These are phyloP conservation scores for Venturia nashicola DNA, from an alignment of 2,329 filamentous ascomycete genomes.

Conservation along the genomic window DNA sequence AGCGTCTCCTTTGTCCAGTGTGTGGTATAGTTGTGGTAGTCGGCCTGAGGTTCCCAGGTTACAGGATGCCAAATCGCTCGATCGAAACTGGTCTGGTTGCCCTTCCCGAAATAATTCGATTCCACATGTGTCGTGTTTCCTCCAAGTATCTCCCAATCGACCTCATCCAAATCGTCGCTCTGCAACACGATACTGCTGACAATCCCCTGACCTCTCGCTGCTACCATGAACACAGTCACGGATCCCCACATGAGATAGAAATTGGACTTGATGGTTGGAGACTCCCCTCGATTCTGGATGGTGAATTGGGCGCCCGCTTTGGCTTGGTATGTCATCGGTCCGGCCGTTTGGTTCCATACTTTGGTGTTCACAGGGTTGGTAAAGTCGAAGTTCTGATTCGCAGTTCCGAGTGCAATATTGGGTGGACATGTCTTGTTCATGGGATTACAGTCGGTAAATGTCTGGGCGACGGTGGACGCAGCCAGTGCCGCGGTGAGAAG, in stretches of 20 bases:
- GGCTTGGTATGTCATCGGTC: slow-evolving; percentile 47
- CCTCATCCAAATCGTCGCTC: slow-evolving; percentile 73
- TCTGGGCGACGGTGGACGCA: slow-evolving; percentile 38
- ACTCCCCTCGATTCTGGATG: slow-evolving; percentile 54
- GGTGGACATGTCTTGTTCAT: slow-evolving; percentile 52
- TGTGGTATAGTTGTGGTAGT: slow-evolving; percentile 59
- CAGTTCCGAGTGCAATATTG: slow-evolving; percentile 55
- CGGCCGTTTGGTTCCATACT: slow-evolving; percentile 58
- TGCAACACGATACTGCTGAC: slow-evolving; percentile 86
- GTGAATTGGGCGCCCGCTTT: slow-evolving; percentile 53
- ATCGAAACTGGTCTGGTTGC: slow-evolving; percentile 57
- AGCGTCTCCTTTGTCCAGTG: slow-evolving; percentile 58
- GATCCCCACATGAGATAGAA: slow-evolving; percentile 15
- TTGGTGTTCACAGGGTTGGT: slow-evolving; percentile 37
- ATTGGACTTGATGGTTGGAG: slow-evolving; percentile 33
- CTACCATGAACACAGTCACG: slow-evolving; percentile 14
- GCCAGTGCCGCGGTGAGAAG: background rate
- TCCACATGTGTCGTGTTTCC: slow-evolving; percentile 25
- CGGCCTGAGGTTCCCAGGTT: slow-evolving; percentile 42
- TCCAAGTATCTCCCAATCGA: slow-evolving; percentile 9
- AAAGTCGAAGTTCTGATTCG: slow-evolving; percentile 38
- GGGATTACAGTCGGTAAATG: slow-evolving; percentile 67
- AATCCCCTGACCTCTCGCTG: slow-evolving; percentile 62
- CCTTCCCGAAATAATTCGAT: slow-evolving; percentile 76
- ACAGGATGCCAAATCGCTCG: slow-evolving; percentile 49